These are phyloP conservation scores for Paramecium sexaurelia DNA, from an alignment of 73 alveolate species.

Conservation along the genomic window DNA sequence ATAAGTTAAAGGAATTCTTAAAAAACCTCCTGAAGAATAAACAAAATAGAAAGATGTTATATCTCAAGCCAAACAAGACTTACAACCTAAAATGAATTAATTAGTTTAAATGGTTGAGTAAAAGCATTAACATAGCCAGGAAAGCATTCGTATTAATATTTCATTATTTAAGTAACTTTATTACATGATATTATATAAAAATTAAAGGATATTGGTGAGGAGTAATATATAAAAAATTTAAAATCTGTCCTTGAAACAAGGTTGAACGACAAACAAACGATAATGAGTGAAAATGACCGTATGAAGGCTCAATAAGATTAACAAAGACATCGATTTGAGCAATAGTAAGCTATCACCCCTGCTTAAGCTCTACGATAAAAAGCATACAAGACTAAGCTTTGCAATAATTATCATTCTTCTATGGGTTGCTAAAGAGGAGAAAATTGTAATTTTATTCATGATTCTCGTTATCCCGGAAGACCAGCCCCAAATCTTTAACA, in stretches of 20 bases:
- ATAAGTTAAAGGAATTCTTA: background rate
- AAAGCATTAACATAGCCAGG: background rate
- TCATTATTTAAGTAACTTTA: conserved; percentile 18
- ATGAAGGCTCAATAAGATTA: background rate
- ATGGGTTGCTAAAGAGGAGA: conserved; percentile 93
- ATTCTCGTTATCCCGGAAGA: conserved; percentile 80
- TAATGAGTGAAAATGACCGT: background rate
- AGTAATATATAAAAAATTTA: conserved; percentile 16
- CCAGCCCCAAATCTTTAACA: conserved; percentile 13
- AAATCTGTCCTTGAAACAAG: background rate
- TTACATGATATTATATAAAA: conserved; percentile 45
- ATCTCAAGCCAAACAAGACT: background rate
- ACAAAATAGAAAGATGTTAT: background rate
- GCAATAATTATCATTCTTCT: conserved; percentile 93
- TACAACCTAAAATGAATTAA: conserved; percentile 30
- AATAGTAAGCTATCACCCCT: background rate
- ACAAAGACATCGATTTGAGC: background rate
- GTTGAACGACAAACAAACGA: background rate
- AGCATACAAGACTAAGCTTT: conserved; percentile 66
- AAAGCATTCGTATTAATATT: conserved; percentile 14
- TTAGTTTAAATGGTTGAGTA: conserved; percentile 5
- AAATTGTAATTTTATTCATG: conserved; percentile 92
- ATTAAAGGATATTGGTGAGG: conserved; percentile 48
- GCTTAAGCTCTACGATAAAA: conserved; percentile 67
- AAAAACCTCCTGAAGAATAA: conserved; percentile 19